Conservation (phyloP, 2,329 filamentous ascomycete genomes). For the Venturia aucupariae region DNA sequence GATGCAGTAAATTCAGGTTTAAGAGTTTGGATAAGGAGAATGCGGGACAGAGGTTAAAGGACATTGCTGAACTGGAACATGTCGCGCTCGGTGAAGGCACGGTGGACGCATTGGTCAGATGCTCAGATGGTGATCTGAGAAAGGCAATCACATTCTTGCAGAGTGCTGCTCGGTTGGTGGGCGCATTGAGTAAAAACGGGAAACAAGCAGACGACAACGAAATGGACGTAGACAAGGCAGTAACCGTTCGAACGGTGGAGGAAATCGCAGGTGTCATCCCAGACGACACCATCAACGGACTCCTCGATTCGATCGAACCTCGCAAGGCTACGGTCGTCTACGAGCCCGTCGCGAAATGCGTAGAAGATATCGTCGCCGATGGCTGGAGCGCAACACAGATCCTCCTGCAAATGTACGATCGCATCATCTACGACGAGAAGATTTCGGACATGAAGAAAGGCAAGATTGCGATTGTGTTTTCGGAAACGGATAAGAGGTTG, state of each 20-base stretch:
- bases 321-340: conserved; percentile 57
- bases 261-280: conserved; percentile 97
- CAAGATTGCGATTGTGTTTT: conserved; percentile 80
- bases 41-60: conserved; percentile 65
- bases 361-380: conserved; percentile 88
- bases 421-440: conserved; percentile 72
- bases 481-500: conserved; percentile 86
- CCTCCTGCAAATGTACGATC: conserved; percentile 75
- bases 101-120: conserved; percentile 72
- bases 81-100: conserved; percentile 70
- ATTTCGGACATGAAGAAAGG: conserved; percentile 83
- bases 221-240: conserved; percentile 39
- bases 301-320: conserved; percentile 70
- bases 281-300: conserved; percentile 55
- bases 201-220: conserved; percentile 45
- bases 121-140: conserved; percentile 86
- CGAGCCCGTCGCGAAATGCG: conserved; percentile 62
- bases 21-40: conserved; percentile 88
- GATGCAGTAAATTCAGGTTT: conserved; percentile 96
- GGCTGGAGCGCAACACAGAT: conserved; percentile 94
- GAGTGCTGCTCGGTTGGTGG: conserved; percentile 81
- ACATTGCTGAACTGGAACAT: conserved; percentile 73
- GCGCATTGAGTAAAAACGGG: conserved; percentile 42
- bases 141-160: conserved; percentile 96
- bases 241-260: conserved; percentile 74